These are phyloP conservation scores for Chlorella sp. DNA, from an alignment of 139 green algal species.

Conservation along the genomic window DNA sequence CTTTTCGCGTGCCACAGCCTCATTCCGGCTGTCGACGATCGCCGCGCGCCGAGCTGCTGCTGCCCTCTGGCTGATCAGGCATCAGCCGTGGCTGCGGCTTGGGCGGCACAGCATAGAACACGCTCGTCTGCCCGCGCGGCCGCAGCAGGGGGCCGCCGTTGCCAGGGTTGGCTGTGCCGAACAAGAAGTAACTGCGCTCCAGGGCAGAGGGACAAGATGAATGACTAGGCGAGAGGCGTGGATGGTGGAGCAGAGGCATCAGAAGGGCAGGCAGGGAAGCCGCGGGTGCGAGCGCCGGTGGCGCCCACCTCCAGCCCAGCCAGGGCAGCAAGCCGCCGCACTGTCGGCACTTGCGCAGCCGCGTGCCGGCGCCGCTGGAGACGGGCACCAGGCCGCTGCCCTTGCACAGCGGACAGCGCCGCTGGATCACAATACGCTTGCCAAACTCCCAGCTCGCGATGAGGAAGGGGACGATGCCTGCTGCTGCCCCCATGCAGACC, in stretches of 20 bases:
- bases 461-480: constrained; percentile 75
- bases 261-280: too few relatives aligned
- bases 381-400: constrained; percentile 80
- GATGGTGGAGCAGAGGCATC: too few relatives aligned
- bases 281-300: too few relatives aligned
- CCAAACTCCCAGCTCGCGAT: constrained; percentile 83
- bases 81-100: too few relatives aligned
- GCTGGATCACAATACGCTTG: constrained; percentile 89
- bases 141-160: constrained; percentile 74
- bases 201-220: too few relatives aligned
- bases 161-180: constrained; percentile 76
- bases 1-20: too few relatives aligned
- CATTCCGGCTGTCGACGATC: too few relatives aligned
- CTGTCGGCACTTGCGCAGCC: constrained; percentile 40
- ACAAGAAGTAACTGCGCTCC: constrained; percentile 83
- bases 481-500: constrained; percentile 70
- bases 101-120: constrained; percentile 32
- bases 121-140: constrained; percentile 42
- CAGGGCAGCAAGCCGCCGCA: constrained; percentile 91
- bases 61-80: too few relatives aligned
- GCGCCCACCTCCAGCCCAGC: constrained; percentile 77
- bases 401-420: constrained; percentile 68
- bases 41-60: too few relatives aligned
- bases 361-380: constrained; percentile 41
- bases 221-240: too few relatives aligned